Percentiles rank a stretch among this genome's conserved stretches.
Conservation (phyloP, 192 early-diverging fungal species). For the Phlyctochytrium arcticum region DNA sequence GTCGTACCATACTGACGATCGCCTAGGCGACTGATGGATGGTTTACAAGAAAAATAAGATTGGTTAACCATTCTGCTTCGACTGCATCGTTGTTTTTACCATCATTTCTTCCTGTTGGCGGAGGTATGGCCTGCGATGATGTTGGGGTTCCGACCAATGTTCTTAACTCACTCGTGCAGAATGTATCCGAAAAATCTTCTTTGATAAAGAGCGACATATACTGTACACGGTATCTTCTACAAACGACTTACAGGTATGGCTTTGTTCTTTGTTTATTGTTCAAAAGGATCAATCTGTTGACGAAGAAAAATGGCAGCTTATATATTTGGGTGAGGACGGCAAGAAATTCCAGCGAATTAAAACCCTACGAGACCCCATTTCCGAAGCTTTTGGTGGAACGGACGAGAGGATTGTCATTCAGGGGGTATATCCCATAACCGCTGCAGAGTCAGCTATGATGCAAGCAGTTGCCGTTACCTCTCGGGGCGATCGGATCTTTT, state of each 20-base stretch:
- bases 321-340: conserved; percentile 59
- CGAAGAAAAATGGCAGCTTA: no score
- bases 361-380: not conserved
- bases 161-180: no score
- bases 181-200: no score
- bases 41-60: conserved; percentile 73
- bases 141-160: no score
- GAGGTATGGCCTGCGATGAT: conserved; percentile 50
- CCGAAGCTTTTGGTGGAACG: conserved; percentile 8
- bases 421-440: conserved; percentile 19
- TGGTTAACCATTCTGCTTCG: conserved; percentile 69
- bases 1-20: not conserved
- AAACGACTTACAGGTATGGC: conserved; percentile 63
- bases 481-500: conserved; percentile 44
- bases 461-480: conserved; percentile 77
- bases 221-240: conserved; percentile 70
- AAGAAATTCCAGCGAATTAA: conserved; percentile 48
- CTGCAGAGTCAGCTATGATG: conserved; percentile 37
- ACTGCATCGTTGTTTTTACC: conserved; percentile 68
- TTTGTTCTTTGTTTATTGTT: no score
- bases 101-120: conserved; percentile 50
- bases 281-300: no score
- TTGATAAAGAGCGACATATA: conserved; percentile 63
- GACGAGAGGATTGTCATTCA: conserved; percentile 42
- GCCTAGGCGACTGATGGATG: conserved; percentile 70